These are phyloP conservation scores for Crithidia thermophila DNA, from an alignment of 208 protist species.

Conservation along the genomic window DNA sequence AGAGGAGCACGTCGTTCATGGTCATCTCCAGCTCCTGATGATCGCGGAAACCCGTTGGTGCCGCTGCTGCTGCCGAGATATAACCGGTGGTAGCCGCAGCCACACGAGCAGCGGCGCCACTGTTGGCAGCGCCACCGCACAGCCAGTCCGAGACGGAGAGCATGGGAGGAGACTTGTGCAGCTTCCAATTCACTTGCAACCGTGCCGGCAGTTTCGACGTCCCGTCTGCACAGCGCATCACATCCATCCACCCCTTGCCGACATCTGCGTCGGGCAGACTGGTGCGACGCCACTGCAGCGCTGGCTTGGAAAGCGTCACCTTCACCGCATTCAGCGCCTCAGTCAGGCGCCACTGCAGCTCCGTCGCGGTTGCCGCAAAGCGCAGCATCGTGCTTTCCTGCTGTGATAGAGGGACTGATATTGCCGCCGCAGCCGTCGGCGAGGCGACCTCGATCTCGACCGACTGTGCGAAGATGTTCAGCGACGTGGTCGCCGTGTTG, in stretches of 20 bases:
- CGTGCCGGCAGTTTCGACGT: not conserved
- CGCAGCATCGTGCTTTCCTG: not conserved
- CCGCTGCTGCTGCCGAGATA: not conserved
- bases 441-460: constrained; percentile 8
- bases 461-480: not conserved
- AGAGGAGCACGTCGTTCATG: constrained; percentile 1
- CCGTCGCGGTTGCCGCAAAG: constrained; percentile 1
- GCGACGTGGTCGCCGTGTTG: not conserved
- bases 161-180: constrained; percentile 21
- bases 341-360: constrained; percentile 21
- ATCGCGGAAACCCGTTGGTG: constrained; percentile 17
- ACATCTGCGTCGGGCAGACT: not conserved
- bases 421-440: not conserved
- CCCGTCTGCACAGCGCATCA: constrained; percentile 16
- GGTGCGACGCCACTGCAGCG: constrained; percentile 23
- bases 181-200: constrained; percentile 28
- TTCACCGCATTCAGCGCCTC: constrained; percentile 14
- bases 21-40: constrained; percentile 18
- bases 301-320: not conserved
- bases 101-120: not conserved
- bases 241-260: constrained; percentile 1
- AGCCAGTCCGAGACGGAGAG: constrained; percentile 31
- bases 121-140: not conserved
- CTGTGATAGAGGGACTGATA: not conserved
- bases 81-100: not conserved